Conservation (phyloP, 108 stramenopile genomes). For the Pelagomonas calceolata region DNA sequence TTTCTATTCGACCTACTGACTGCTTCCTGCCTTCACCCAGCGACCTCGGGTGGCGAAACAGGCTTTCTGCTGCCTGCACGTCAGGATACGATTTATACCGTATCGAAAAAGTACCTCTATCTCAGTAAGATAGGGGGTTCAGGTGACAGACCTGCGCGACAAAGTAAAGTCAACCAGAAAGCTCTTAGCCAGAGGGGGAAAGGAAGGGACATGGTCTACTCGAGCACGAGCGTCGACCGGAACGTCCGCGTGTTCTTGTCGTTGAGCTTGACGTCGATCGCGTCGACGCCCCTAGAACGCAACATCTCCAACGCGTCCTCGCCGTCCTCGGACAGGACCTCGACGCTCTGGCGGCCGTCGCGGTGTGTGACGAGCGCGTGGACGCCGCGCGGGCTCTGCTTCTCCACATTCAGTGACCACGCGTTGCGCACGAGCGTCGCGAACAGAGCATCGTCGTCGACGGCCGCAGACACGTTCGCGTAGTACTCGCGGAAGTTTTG, state of each 20-base stretch:
- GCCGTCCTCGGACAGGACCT: slow-evolving; percentile 34
- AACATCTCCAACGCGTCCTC: slow-evolving; percentile 2
- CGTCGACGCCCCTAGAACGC: neutral
- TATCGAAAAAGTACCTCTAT: no score
- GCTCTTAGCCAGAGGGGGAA: no score
- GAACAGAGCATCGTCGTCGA: slow-evolving; percentile 38
- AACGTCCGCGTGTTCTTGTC: neutral
- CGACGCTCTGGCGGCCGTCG: slow-evolving; percentile 38
- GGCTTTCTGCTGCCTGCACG: no score
- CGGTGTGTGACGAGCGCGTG: slow-evolving; percentile 40
- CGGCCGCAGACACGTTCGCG: slow-evolving; percentile 21
- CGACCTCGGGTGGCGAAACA: no score
- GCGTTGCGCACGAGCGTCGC: slow-evolving; percentile 44
- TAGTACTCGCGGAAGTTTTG: slow-evolving; percentile 37
- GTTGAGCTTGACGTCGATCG: neutral
- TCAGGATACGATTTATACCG: no score
- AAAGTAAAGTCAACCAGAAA: no score
- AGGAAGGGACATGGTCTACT: no score
- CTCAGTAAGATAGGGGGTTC: no score
- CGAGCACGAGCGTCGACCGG: neutral
- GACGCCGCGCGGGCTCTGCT: no score
- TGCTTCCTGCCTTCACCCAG: no score
- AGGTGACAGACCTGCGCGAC: no score
- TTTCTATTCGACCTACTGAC: no score
- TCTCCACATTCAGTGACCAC: slow-evolving; percentile 29